Base-by-base conservation (phyloP, 805 yeast species). In the Teunomyces stri region DNA sequence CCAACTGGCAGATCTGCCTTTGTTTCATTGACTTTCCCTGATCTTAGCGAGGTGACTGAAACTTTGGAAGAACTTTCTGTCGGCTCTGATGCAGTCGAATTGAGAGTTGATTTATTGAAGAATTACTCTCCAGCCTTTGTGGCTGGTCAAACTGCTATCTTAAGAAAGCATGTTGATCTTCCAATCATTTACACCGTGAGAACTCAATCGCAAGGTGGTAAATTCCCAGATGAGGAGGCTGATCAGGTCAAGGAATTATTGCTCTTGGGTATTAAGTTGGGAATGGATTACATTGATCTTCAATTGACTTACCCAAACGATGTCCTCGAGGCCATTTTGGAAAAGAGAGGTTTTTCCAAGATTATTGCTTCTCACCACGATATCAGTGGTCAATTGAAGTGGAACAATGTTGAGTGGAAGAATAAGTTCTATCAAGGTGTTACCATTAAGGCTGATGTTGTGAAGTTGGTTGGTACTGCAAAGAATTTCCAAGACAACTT, bases 301-400 rank as follows among this genome's bases (percentile, higher is more conserved):
- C 95, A 90, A 64, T 74, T 91, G 48, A 76, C 87, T 5, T 76
- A 81, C 57, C 86, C 95, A 6, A 75, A 70, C 37, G 74, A 70
- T 4, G 61, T 87, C 15, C 70, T 80, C 48, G 78, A 76, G 44
- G 68, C 75, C 15, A 65, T 89, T 12, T 68, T 81, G 38, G 70
- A 75, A 18, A 69, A 66, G 38, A 82, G 80, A 58, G 79, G 81
- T 3, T 76, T 72, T 62, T 84, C 96, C 12, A 80, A 80, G 59
- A 70, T 92, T 30, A 87, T 92, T 63, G 94, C 89, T 11, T 86
- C 96, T 1, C 87, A 85, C 57, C 95, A 88, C 59, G 95, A 89
- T 61, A 79, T 83, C 48, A 61, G 73, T 10, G 95, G 87, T 21
- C 57, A 62, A 6, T 74, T 74, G 65, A 70, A 74, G 47, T 90